phyloP scores from a whole-genome alignment of 176 grass and related monocot species.

The Eleusine coracana region DNA sequence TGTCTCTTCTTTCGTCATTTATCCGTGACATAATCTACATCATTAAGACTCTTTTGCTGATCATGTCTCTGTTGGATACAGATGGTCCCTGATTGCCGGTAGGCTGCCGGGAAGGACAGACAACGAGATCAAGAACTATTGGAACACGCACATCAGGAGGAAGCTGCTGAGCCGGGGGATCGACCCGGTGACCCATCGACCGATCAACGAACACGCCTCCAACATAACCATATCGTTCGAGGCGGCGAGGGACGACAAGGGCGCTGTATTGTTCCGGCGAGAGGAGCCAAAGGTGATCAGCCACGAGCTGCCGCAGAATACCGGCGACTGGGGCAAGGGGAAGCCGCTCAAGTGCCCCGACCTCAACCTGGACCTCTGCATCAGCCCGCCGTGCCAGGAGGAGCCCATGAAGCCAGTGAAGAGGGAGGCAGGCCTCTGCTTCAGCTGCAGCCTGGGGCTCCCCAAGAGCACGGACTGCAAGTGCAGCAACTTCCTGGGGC shows the following conservation, averaged over 20 bases:
- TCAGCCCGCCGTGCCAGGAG: slow-evolving; percentile 71
- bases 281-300: slow-evolving; percentile 17
- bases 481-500: slow-evolving; percentile 72
- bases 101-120: slow-evolving; percentile 88
- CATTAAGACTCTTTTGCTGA: slow-evolving; percentile 14
- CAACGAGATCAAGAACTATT: slow-evolving; percentile 99
- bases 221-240: slow-evolving; percentile 79
- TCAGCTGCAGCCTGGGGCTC: slow-evolving; percentile 79
- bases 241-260: slow-evolving; percentile 47
- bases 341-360: slow-evolving; percentile 77
- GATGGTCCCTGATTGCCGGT: slow-evolving; percentile 94
- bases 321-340: slow-evolving; percentile 45
- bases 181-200: slow-evolving; percentile 77
- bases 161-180: slow-evolving; percentile 79
- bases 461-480: slow-evolving; percentile 71
- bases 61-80: background rate
- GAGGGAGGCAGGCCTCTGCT: slow-evolving; percentile 62
- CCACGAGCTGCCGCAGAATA: background rate
- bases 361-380: slow-evolving; percentile 91
- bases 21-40: background rate
- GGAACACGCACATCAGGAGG: slow-evolving; percentile 96
- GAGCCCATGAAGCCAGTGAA: slow-evolving; percentile 61
- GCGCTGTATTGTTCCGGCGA: slow-evolving; percentile 38
- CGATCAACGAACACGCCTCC: slow-evolving; percentile 55
- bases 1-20: background rate